Conservation (phyloP, 2,329 filamentous ascomycete genomes). For the Ophiostoma novo-ulmi region DNA sequence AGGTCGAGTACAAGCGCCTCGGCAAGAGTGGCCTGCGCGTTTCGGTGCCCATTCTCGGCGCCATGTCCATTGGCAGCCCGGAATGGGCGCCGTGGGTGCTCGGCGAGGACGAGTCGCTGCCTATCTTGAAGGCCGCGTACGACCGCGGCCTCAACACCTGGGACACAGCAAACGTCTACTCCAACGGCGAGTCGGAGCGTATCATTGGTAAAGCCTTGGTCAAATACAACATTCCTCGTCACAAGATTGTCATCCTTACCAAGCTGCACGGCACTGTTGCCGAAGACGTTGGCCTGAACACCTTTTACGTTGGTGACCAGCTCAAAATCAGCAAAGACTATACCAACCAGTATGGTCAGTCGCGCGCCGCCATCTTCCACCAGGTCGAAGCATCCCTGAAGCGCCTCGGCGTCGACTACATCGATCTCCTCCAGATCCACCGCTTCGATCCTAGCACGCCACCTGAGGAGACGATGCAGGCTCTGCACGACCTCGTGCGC, state of each 20-base stretch:
- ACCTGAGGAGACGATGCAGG: conserved; percentile 53
- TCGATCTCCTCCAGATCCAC: conserved; percentile 57
- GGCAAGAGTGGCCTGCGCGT: conserved; percentile 52
- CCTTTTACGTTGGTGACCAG: conserved; percentile 19
- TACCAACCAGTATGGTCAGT: conserved; percentile 41
- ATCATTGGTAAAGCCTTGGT: conserved; percentile 55
- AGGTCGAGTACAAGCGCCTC: conserved; percentile 31
- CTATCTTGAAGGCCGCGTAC: conserved; percentile 57
- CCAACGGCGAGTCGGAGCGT: conserved; percentile 49
- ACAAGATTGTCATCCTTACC: conserved; percentile 54
- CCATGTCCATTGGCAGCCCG: conserved; percentile 47
- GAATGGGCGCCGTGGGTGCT: conserved; percentile 47
- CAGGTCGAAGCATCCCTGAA: conserved; percentile 55
- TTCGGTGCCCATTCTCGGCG: conserved; percentile 50
- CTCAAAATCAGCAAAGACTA: conserved; percentile 31
- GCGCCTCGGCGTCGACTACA: conserved; percentile 47
- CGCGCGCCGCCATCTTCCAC: conserved; percentile 59
- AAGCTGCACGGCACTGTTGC: conserved; percentile 51
- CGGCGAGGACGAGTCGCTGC: conserved; percentile 41
- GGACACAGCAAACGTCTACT: conserved; percentile 52
- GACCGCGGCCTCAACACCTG: conserved; percentile 56
- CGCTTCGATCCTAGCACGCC: conserved; percentile 47
- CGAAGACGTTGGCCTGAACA: conserved; percentile 37
- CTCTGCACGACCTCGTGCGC: conserved; percentile 51
- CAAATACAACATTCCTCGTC: conserved; percentile 50